Conservation (phyloP, 192 early-diverging fungal genomes). For the Podila epigama region DNA sequence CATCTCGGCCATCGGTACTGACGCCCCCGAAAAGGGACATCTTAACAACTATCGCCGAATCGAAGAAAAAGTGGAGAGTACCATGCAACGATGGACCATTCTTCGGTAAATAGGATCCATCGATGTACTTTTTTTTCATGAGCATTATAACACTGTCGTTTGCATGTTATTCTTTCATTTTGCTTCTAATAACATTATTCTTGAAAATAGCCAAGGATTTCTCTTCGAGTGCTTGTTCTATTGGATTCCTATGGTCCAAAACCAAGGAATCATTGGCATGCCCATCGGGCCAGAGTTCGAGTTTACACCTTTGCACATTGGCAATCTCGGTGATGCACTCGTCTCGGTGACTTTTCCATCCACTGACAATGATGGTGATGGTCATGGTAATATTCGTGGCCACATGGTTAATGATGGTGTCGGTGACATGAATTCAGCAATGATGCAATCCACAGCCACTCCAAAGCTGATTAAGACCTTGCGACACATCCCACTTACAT, state of each 20-base stretch:
- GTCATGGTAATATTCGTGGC: background rate
- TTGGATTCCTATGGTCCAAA: conserved; percentile 31
- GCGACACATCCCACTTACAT: background rate
- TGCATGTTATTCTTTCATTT: background rate
- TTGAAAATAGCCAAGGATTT: conserved; percentile 13
- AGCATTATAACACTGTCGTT: no score
- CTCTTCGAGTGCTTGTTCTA: conserved; percentile 31
- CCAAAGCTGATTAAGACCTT: background rate
- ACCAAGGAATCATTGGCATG: conserved; percentile 22
- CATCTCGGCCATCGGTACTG: conserved; percentile 37
- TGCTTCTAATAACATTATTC: background rate
- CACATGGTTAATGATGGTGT: background rate
- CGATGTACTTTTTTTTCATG: background rate
- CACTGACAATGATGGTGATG: background rate
- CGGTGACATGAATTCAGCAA: background rate
- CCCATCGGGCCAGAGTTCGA: conserved; percentile 9
- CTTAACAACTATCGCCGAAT: conserved; percentile 7
- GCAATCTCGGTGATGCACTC: conserved; percentile 22
- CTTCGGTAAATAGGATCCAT: conserved; percentile 15
- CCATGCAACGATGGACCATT: conserved; percentile 28
- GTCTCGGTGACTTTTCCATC: conserved; percentile 19
- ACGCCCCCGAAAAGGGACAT: conserved; percentile 19
- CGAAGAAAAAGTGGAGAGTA: conserved; percentile 20
- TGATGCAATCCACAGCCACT: background rate
- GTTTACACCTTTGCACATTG: conserved; percentile 28